These are phyloP conservation scores for Paramecium caudatum DNA, from an alignment of 73 alveolate genomes.

Conservation along the genomic window DNA sequence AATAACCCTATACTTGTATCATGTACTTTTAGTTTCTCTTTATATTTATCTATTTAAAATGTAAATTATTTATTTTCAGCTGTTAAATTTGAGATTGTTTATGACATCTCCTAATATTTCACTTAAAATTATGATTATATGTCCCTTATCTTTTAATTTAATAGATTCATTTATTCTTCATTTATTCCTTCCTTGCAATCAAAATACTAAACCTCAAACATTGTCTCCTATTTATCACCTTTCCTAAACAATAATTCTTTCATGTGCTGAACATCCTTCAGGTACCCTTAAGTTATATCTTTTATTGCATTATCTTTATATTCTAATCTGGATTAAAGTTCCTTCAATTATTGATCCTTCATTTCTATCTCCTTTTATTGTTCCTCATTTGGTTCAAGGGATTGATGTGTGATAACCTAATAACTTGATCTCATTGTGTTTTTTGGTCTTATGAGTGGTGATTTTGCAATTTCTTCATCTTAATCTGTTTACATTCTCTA, in stretches of 20 bases:
- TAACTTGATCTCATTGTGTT: conserved; percentile 19
- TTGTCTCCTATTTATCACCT: neutral
- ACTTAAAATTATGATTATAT: neutral
- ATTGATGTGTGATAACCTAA: neutral
- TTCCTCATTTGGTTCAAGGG: neutral
- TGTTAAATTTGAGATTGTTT: neutral
- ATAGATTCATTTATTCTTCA: conserved; percentile 11
- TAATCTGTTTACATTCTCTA: neutral
- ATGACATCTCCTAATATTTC: neutral
- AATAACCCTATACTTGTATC: conserved; percentile 18
- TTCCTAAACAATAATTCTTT: conserved; percentile 37
- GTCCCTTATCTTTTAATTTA: neutral
- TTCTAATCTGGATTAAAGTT: neutral
- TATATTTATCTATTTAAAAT: neutral
- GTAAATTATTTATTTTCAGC: neutral
- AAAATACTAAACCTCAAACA: conserved; percentile 52
- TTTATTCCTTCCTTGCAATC: conserved; percentile 24
- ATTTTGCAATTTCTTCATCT: neutral
- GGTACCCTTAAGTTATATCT: conserved; percentile 27
- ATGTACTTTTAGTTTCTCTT: conserved; percentile 7
- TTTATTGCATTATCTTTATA: conserved; percentile 11
- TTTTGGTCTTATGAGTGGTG: neutral
- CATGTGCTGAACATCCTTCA: conserved; percentile 53
- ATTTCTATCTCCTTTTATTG: neutral
- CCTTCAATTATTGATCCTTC: neutral